Evolutionary conservation across 1,284 basidiomycete species (phyloP).

Genomic region (Leccinum solheimii): DNA sequence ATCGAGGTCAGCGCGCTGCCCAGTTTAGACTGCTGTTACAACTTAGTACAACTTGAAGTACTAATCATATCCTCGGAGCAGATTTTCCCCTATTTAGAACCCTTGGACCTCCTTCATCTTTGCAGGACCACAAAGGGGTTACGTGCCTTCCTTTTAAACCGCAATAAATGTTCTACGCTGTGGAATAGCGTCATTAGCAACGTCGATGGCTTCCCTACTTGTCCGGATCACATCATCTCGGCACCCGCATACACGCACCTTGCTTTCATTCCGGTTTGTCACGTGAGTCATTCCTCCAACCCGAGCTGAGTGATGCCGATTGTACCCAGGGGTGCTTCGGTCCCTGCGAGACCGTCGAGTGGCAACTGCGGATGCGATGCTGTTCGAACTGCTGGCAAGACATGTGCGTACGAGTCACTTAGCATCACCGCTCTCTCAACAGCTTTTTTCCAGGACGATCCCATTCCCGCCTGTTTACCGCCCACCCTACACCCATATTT

Average conservation of each 20-base stretch:
- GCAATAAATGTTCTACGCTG: slow-evolving; percentile 28
- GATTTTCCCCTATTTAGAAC: slow-evolving; percentile 39
- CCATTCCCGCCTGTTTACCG: too few relatives aligned
- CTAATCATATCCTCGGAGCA: slow-evolving; percentile 7
- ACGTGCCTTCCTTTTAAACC: slow-evolving; percentile 39
- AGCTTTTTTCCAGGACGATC: slow-evolving; percentile 10
- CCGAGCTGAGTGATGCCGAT: background rate
- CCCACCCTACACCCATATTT: background rate
- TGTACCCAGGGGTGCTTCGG: slow-evolving; percentile 34
- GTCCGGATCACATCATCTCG: slow-evolving; percentile 39
- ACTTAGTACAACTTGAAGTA: too few relatives aligned
- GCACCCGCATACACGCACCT: slow-evolving; percentile 40
- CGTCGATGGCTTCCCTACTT: slow-evolving; percentile 37
- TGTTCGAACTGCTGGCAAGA: slow-evolving; percentile 35
- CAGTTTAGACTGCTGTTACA: too few relatives aligned
- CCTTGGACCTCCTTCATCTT: slow-evolving; percentile 42
- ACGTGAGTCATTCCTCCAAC: slow-evolving; percentile 30
- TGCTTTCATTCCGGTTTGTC: slow-evolving; percentile 40
- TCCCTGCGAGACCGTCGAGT: slow-evolving; percentile 34
- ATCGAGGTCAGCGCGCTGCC: slow-evolving; percentile 15
- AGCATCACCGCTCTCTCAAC: background rate
- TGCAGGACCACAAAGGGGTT: slow-evolving; percentile 40
- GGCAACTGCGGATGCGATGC: slow-evolving; percentile 40
- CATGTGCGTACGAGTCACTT: slow-evolving; percentile 8
- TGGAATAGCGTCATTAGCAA: slow-evolving; percentile 39